Evolutionary conservation across 2,329 filamentous ascomycete genomes (phyloP).

Genomic region (Colletotrichum sp.): DNA sequence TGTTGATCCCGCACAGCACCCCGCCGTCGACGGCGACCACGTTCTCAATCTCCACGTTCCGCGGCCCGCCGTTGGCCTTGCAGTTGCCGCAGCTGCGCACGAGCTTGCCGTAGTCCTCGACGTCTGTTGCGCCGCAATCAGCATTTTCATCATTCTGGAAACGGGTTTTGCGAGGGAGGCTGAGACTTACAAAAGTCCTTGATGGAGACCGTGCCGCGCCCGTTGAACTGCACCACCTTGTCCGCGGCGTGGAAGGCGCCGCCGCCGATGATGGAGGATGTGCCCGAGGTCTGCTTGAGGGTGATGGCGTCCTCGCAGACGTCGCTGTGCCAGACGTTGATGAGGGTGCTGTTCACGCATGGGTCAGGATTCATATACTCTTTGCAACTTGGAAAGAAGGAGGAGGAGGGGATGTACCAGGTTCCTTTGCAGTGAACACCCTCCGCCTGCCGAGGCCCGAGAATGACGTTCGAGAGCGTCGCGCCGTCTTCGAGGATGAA

Average conservation of each 20-base stretch:
- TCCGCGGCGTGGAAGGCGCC: constrained; percentile 34
- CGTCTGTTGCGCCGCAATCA: constrained; percentile 19
- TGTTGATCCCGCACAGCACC: constrained; percentile 37
- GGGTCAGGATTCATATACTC: too few species aligned
- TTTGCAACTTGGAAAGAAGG: too few species aligned
- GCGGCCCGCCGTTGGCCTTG: constrained; percentile 36
- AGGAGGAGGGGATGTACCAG: constrained; percentile 30
- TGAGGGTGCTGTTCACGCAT: constrained; percentile 7
- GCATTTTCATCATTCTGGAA: too few species aligned
- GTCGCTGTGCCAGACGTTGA: constrained; percentile 52
- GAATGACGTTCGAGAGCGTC: constrained; percentile 57
- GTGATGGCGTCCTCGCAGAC: constrained; percentile 45
- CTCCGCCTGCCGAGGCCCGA: constrained; percentile 53
- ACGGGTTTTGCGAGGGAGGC: too few species aligned
- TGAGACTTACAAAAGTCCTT: constrained; percentile 37
- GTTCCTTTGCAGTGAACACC: constrained; percentile 55
- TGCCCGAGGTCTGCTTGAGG: constrained; percentile 40
- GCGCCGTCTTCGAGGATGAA: constrained; percentile 57
- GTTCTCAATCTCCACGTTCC: constrained; percentile 37
- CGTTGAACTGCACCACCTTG: constrained; percentile 48
- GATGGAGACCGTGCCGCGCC: constrained; percentile 39
- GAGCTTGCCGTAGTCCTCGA: constrained; percentile 51
- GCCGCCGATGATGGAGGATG: constrained; percentile 35
- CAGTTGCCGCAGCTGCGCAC: constrained; percentile 52
- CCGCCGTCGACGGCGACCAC: constrained; percentile 34